phyloP scores from a whole-genome alignment of 106 monocot genomes.

The Dendrobium catenatum region DNA sequence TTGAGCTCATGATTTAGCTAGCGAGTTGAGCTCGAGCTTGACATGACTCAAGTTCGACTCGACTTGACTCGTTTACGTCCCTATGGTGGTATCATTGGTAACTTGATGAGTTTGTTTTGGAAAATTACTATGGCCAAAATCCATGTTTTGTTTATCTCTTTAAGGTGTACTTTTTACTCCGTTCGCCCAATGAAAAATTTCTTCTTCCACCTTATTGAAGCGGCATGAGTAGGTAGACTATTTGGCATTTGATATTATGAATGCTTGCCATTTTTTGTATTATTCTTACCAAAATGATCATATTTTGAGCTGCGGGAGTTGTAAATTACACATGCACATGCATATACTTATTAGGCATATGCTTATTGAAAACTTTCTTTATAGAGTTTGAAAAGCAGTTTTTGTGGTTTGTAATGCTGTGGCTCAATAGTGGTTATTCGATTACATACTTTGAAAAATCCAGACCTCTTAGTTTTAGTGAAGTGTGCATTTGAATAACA shows the following conservation, averaged over 20 bases:
- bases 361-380: neutral
- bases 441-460: neutral
- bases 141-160: neutral
- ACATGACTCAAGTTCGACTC: too few relatives aligned
- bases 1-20: too few relatives aligned
- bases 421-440: neutral
- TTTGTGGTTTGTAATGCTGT: neutral
- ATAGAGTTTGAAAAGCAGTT: neutral
- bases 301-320: too few relatives aligned
- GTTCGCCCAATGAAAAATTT: neutral
- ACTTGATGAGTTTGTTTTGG: neutral
- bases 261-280: neutral
- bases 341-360: neutral
- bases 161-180: neutral
- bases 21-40: too few relatives aligned
- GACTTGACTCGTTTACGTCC: too few relatives aligned
- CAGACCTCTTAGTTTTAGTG: neutral
- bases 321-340: neutral
- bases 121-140: neutral
- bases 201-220: neutral
- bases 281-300: neutral
- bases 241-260: neutral
- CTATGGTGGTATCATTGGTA: neutral
- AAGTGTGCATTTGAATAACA: neutral
- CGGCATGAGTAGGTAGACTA: neutral